These are phyloP conservation scores for Ilex asprella DNA, from an alignment of 257 asterid species.

Conservation along the genomic window DNA sequence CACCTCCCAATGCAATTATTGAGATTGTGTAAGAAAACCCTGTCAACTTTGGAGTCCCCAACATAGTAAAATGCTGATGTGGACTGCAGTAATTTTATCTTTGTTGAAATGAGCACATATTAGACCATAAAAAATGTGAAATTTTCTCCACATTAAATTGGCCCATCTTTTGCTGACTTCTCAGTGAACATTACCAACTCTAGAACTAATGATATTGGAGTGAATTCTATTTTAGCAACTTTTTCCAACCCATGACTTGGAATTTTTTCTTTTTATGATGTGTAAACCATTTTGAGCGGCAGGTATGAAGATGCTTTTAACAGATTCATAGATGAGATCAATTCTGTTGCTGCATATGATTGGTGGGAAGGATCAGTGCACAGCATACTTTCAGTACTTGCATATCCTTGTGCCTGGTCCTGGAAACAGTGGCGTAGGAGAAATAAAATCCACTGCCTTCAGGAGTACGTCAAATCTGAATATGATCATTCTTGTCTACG, in stretches of 20 bases:
- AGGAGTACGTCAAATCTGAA: slow-evolving; percentile 88
- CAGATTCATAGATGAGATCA: slow-evolving; percentile 85
- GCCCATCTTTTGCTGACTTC: no score
- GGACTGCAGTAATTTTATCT: slow-evolving; percentile 7
- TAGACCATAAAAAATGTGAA: no score
- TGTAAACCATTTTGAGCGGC: slow-evolving; percentile 18
- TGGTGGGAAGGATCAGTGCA: slow-evolving; percentile 99
- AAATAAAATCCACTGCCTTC: slow-evolving; percentile 74
- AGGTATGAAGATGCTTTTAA: slow-evolving; percentile 97
- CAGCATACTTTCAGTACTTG: slow-evolving; percentile 83
- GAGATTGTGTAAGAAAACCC: slow-evolving; percentile 72
- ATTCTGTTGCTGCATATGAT: slow-evolving; percentile 90
- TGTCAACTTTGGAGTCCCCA: not conserved
- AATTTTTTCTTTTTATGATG: slow-evolving; percentile 7
- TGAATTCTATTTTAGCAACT: not conserved
- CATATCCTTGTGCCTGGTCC: slow-evolving; percentile 98
- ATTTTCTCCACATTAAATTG: no score
- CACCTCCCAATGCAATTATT: slow-evolving; percentile 79
- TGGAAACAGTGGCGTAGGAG: slow-evolving; percentile 99
- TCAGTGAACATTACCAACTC: no score
- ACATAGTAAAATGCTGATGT: not conserved
- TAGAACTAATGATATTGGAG: no score
- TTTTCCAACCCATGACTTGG: not conserved
- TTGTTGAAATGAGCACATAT: not conserved
- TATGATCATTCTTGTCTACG: slow-evolving; percentile 93